phyloP scores from a whole-genome alignment of 176 grass and related monocot species.

The Chloris gayana region DNA sequence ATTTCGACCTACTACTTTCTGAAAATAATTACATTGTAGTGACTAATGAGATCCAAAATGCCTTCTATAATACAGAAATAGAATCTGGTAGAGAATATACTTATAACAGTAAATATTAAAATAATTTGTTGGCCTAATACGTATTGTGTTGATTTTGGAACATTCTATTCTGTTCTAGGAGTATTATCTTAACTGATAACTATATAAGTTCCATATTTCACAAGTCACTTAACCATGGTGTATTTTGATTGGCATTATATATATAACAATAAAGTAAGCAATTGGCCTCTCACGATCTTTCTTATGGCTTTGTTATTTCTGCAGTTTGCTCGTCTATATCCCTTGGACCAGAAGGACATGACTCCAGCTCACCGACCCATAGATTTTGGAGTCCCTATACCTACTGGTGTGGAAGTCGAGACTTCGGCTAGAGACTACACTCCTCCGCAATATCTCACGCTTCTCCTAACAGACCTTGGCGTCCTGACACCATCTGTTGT shows the following conservation, averaged over 20 bases:
- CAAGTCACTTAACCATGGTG: not conserved
- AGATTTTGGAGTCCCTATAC: constrained; percentile 67
- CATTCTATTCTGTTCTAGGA: not conserved
- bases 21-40: not conserved
- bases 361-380: constrained; percentile 66
- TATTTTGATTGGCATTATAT: constrained; percentile 8
- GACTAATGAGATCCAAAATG: not conserved
- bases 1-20: not conserved
- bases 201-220: not conserved
- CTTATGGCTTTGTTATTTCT: constrained; percentile 17
- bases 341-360: constrained; percentile 84
- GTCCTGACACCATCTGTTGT: constrained; percentile 79
- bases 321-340: constrained; percentile 80
- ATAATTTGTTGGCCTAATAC: not conserved
- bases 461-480: constrained; percentile 76
- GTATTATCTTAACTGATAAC: not conserved
- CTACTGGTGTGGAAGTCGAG: constrained; percentile 65
- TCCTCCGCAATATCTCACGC: constrained; percentile 72
- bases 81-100: constrained; percentile 6
- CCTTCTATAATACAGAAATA: not conserved
- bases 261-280: not conserved
- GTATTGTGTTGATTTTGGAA: not conserved
- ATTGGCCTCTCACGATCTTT: not conserved
- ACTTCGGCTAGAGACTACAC: constrained; percentile 79
- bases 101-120: not conserved